Base-by-base conservation (phyloP, 2,329 filamentous ascomycete genomes). In the Simplicillium sp. region DNA sequence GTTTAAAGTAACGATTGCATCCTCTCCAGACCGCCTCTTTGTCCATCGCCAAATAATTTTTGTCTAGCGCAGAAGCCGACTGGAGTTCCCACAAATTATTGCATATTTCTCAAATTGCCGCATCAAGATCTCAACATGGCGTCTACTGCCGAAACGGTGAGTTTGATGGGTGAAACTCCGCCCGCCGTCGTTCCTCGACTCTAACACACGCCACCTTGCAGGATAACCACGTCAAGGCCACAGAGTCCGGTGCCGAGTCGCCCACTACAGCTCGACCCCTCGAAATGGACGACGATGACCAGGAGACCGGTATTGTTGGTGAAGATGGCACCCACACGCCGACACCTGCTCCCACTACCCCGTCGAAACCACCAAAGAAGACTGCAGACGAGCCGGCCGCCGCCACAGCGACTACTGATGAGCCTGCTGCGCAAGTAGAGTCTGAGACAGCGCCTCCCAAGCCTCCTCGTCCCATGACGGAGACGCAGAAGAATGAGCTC, bases 401-500 rank as follows among this genome's bases (percentile, higher is more conserved):
- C 36, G 46, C 55, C 32, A 44, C 57, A 29, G 46, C 52, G 35
- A 53, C 52, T 11, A 40, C 51, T n/a, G 33, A 20, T 17, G 36
- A 25, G 15, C 44, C 54, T 29, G 39, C 55, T 14, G 52, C 65
- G 7, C 20, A 25, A 25, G 31, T 7, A 18, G 54, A 64, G 34
- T 55, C 65, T 28, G 61, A 68, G 37, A 54, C 53, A 15, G 63
- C 82, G 17, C 88, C 88, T 11, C 74, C 84, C 33, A 94, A 96
- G 67, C 89, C 89, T 28, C 88, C 88, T 29, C 80, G 89, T 44
- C 90, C 90, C 36, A 55, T 87, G 54, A 86, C 78, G 48, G 83
- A 92, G 47, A 75, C 82, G 45, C 82, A 94, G 61, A 84, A 94
- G 67, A 88, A 87, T 37, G 84, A 90, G 62, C 77, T 78, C 53